Percentiles rank a stretch among this genome's conserved stretches.
Conservation (phyloP, 345 rosid species). For the Trapa bicornis region DNA sequence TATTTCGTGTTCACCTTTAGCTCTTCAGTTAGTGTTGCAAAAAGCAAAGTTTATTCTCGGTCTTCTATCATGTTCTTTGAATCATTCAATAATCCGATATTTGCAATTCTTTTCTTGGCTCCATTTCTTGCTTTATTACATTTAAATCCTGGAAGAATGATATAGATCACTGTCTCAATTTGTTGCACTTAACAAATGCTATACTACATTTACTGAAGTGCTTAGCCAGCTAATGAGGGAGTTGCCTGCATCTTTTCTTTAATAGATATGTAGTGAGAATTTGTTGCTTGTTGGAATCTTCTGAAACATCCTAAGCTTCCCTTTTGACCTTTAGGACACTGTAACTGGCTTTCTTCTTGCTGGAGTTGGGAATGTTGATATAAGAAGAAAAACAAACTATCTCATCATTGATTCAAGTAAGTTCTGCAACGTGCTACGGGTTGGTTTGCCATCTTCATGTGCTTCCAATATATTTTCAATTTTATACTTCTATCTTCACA, state of each 20-base stretch:
- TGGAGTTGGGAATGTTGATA: slow-evolving; percentile 96
- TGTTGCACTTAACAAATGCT: no score
- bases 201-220: not conserved
- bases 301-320: not conserved
- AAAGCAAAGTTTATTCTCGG: not conserved
- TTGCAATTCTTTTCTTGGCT: not conserved
- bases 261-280: not conserved
- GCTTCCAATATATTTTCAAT: not conserved
- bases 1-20: not conserved
- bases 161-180: not conserved
- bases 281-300: not conserved
- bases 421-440: slow-evolving; percentile 9
- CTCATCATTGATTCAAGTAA: slow-evolving; percentile 91
- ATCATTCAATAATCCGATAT: not conserved
- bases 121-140: not conserved
- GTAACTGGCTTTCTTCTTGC: slow-evolving; percentile 88
- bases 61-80: not conserved
- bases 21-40: not conserved
- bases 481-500: not conserved
- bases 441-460: not conserved
- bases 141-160: not conserved
- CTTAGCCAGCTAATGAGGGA: not conserved
- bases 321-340: slow-evolving; percentile 43
- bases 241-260: not conserved
- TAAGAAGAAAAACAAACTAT: slow-evolving; percentile 84